Conservation (phyloP, 2,329 filamentous ascomycete genomes). For the Juglanconis sp. region DNA sequence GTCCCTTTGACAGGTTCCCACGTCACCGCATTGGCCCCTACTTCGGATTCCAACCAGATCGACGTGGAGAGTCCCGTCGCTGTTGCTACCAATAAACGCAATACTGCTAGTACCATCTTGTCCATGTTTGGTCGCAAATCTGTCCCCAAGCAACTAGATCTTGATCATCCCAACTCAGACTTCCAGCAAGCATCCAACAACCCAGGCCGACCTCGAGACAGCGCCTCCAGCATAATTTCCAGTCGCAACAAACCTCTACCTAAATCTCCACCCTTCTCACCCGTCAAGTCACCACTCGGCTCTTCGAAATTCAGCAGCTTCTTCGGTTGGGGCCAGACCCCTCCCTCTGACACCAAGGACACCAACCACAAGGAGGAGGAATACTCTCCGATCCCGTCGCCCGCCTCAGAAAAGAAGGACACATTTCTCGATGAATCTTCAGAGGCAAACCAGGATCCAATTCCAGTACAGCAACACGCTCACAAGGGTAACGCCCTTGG, state of each 20-base stretch:
- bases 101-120: constrained; percentile 37
- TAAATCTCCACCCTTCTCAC: constrained; percentile 55
- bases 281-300: constrained; percentile 49
- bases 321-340: constrained; percentile 51
- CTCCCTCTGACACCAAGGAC: constrained; percentile 46
- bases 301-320: constrained; percentile 48
- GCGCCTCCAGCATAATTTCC: constrained; percentile 16
- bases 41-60: constrained; percentile 23
- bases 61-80: constrained; percentile 24
- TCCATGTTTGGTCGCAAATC: constrained; percentile 49
- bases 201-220: constrained; percentile 21
- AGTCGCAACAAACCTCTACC: constrained; percentile 53
- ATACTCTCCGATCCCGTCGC: constrained; percentile 49
- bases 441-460: constrained; percentile 34
- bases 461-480: constrained; percentile 40
- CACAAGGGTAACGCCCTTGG: constrained; percentile 41
- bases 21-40: constrained; percentile 34
- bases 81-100: constrained; percentile 32
- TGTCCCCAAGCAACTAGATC: constrained; percentile 50
- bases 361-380: constrained; percentile 42
- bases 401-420: constrained; percentile 41
- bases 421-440: constrained; percentile 41
- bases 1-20: constrained; percentile 40
- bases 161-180: constrained; percentile 39
- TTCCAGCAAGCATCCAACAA: constrained; percentile 25